phyloP scores from a whole-genome alignment of 192 early-diverging fungal genomes.

The Geosiphon pyriformis region DNA sequence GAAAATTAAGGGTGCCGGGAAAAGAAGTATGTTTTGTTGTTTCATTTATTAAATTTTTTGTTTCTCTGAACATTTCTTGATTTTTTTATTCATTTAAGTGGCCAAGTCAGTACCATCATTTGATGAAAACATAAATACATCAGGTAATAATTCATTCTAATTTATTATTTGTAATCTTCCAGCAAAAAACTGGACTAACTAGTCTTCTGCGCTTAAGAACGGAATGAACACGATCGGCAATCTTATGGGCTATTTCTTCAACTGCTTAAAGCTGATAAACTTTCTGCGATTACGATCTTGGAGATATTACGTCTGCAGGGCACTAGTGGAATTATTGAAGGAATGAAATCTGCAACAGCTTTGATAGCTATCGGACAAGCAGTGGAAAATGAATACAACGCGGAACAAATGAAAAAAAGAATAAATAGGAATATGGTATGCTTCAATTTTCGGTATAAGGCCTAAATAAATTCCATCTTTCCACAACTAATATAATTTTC shows the following conservation, averaged over 20 bases:
- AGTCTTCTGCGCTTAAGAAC: too few relatives aligned
- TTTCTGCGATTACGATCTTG: conserved; percentile 79
- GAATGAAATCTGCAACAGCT: conserved; percentile 53
- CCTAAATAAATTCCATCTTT: too few relatives aligned
- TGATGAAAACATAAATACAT: too few relatives aligned
- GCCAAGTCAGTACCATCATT: too few relatives aligned
- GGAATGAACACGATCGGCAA: conserved; percentile 53
- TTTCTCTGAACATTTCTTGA: too few relatives aligned
- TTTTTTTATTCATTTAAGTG: too few relatives aligned
- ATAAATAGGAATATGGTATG: conserved; percentile 54
- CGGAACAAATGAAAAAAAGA: conserved; percentile 67
- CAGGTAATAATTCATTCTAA: too few relatives aligned
- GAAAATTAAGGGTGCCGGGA: conserved; percentile 43
- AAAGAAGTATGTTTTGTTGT: too few relatives aligned
- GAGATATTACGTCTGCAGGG: conserved; percentile 67
- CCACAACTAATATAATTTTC: too few relatives aligned
- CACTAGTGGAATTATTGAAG: conserved; percentile 40
- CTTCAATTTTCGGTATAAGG: not conserved
- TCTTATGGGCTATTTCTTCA: conserved; percentile 59
- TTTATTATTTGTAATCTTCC: too few relatives aligned
- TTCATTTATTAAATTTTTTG: too few relatives aligned
- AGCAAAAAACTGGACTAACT: too few relatives aligned
- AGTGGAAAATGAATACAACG: conserved; percentile 79
- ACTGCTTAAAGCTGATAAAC: conserved; percentile 61
- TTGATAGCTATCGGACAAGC: conserved; percentile 63